phyloP scores from a whole-genome alignment of 257 asterid genomes.

The Ligustrum vulgare region DNA sequence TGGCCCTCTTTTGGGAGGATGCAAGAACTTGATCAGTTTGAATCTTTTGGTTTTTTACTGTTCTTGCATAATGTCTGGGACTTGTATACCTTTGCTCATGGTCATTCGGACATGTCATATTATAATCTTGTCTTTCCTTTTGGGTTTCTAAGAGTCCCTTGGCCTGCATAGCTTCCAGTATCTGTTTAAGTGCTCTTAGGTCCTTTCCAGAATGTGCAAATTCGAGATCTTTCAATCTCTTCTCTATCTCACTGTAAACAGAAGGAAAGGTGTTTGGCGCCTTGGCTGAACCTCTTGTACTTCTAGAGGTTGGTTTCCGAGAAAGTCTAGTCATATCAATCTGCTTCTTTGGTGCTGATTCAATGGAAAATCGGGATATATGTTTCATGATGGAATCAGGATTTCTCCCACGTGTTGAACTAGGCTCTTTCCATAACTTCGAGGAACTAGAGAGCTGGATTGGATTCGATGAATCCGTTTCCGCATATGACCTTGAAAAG shows the following conservation, averaged over 20 bases:
- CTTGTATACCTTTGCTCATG: constrained; percentile 37
- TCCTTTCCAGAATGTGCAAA: constrained; percentile 87
- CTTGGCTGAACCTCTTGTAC: constrained; percentile 41
- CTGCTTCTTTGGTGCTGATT: constrained; percentile 92
- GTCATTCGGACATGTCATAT: constrained; percentile 32
- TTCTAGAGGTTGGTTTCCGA: constrained; percentile 43
- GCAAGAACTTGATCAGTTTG: constrained; percentile 36
- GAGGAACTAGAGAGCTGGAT: constrained; percentile 34
- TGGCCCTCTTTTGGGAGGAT: constrained; percentile 35
- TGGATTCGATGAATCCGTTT: constrained; percentile 24
- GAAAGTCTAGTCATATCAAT: constrained; percentile 44
- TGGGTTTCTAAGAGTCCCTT: constrained; percentile 63
- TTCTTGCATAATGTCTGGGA: constrained; percentile 32
- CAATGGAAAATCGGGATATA: constrained; percentile 65
- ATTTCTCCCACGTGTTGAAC: constrained; percentile 69
- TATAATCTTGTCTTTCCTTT: constrained; percentile 46
- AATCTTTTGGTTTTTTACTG: constrained; percentile 37
- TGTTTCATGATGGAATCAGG: constrained; percentile 64
- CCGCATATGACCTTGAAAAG: constrained; percentile 28
- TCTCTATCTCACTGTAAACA: constrained; percentile 89
- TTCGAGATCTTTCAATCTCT: constrained; percentile 79
- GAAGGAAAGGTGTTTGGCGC: constrained; percentile 52
- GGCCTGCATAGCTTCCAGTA: constrained; percentile 87
- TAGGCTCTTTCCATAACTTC: constrained; percentile 58
- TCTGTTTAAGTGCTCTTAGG: constrained; percentile 95